These are phyloP conservation scores for Penicillium herquei DNA, from an alignment of 495 filamentous ascomycete species.

Conservation along the genomic window DNA sequence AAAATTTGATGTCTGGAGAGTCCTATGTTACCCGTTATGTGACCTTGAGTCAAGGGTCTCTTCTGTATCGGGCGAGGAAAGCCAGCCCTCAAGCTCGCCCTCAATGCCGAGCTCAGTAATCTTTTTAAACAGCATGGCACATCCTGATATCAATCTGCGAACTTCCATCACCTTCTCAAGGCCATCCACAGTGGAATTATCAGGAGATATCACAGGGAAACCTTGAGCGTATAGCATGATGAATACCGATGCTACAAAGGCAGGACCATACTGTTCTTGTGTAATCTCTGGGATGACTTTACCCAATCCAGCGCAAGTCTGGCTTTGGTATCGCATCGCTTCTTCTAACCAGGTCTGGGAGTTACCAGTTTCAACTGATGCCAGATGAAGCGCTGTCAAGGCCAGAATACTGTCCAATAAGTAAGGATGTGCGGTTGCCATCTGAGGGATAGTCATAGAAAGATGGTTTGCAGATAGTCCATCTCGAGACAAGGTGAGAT, in stretches of 20 bases:
- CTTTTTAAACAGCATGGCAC: constrained; percentile 33
- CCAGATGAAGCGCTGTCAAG: constrained; percentile 46
- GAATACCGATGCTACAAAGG: constrained; percentile 41
- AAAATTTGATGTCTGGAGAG: background rate
- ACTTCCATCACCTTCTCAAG: constrained; percentile 32
- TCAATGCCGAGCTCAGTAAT: constrained; percentile 22
- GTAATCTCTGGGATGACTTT: constrained; percentile 27
- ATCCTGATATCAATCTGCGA: constrained; percentile 34
- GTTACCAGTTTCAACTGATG: constrained; percentile 31
- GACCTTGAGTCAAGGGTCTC: constrained; percentile 20
- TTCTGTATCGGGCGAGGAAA: constrained; percentile 14
- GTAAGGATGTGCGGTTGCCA: constrained; percentile 43
- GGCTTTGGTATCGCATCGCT: constrained; percentile 36
- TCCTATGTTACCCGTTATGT: constrained; percentile 11
- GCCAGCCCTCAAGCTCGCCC: constrained; percentile 29
- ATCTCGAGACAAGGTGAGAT: constrained; percentile 28
- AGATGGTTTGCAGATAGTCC: constrained; percentile 36
- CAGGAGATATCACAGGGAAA: constrained; percentile 32
- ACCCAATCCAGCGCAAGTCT: constrained; percentile 34
- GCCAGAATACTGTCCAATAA: constrained; percentile 49
- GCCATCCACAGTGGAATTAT: constrained; percentile 27
- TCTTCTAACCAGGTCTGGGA: constrained; percentile 31
- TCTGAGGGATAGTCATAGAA: constrained; percentile 40
- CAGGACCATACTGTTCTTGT: constrained; percentile 29
- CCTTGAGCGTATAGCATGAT: constrained; percentile 39